Evolutionary conservation across 768 basidiomycete species (phyloP), one percentile per base, ranked within the genome.

Genomic region (Mycena rosella): DNA sequence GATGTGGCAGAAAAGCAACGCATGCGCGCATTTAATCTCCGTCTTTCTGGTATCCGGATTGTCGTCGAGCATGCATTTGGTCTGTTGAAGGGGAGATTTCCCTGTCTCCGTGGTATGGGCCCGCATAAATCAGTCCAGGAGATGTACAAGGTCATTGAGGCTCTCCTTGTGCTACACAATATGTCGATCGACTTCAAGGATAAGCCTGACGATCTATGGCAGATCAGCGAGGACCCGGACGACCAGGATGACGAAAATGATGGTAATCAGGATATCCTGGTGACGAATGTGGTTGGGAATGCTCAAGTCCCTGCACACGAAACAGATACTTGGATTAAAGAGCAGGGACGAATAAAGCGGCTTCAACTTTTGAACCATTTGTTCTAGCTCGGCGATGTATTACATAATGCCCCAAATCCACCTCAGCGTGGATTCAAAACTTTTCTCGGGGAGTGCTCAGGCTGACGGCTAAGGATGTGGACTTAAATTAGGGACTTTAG

Each of bases 1-100:
- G 8, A 4, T 14, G 17, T 20, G 4, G 17, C 9, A 29, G 62
- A 68, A 6, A 34, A 63, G n/a, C 18, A 53, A 26, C 67, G 58
- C 9, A 71, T 67, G 57, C 69, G 64, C 2, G 57, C 60, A 5
- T 78, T 74, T 34, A 77, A 76, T 48, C 38, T 52, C 4, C 53
- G 30, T 10, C 73, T 78, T 3, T 77, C 75, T 10, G 40, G 20
- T 0, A 38, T 73, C 5, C 68, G 69, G 2, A 75, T 77, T 30
- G 15, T n/a, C 26, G 65, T 76, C n/a, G 75, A 79, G 57, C 78
- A 79, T 70, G 63, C 73, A 14, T 79, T 79, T 73, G 76, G 77
- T 4, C 26, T 65, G 4, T 55, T 77, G n/a, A 78, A 79, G 49
- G 78, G 75, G 9, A 63, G 73, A 14, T 78, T 79, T 62, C 75